A percentile compares a stretch with the other conserved stretches of the same genome.
phyloP scores from a whole-genome alignment of 257 asterid species.

The Orobanche coerulescens region DNA sequence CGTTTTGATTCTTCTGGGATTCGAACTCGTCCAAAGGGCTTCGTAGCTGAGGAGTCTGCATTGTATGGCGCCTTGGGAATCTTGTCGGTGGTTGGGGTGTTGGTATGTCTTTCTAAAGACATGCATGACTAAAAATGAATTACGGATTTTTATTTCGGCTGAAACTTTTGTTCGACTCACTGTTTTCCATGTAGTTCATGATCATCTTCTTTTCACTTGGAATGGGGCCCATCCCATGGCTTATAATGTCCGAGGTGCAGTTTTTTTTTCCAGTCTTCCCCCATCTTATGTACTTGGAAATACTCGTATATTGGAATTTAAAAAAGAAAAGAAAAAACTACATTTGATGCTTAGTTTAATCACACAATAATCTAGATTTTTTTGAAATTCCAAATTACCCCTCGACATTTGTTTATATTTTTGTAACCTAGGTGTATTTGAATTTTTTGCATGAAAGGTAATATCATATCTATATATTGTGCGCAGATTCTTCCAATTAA shows the following conservation, averaged over 20 bases:
- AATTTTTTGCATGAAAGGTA: not conserved
- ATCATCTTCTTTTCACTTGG: conserved; percentile 79
- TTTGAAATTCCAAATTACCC: no score
- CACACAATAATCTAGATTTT: not conserved
- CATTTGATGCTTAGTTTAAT: not conserved
- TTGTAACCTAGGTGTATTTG: no score
- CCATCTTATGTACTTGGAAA: not conserved
- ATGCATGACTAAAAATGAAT: not conserved
- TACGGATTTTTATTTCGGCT: not conserved
- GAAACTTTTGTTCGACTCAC: not conserved
- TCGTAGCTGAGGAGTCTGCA: conserved; percentile 40
- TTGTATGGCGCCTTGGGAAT: conserved; percentile 53
- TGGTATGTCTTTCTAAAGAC: conserved; percentile 38
- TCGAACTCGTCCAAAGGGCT: conserved; percentile 37
- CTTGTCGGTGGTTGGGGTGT: conserved; percentile 63
- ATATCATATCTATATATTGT: not conserved
- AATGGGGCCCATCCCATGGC: conserved; percentile 96
- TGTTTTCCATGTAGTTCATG: conserved; percentile 43
- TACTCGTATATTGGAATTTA: not conserved
- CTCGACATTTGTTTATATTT: no score
- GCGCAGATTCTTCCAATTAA: conserved; percentile 75
- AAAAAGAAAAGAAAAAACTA: not conserved
- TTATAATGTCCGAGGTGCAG: conserved; percentile 91
- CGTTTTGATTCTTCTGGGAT: conserved; percentile 6
- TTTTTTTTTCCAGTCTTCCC: conserved; percentile 5